Base-by-base conservation (phyloP, 108 stramenopile species). In the Cyclotella atomus region DNA sequence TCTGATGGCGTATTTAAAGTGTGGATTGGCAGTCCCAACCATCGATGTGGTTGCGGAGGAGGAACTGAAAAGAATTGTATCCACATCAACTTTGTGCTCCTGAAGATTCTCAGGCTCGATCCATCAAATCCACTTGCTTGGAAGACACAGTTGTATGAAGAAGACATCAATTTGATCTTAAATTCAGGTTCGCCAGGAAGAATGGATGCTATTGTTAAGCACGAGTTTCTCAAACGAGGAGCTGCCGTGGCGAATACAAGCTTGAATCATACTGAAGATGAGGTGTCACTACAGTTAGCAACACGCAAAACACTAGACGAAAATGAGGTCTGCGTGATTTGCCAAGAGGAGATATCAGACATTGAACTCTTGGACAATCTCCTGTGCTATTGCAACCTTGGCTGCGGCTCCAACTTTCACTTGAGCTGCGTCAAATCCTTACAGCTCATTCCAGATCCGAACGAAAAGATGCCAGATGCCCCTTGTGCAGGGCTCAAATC, bases 221-320 rank as follows among this genome's bases (percentile, higher is more conserved):
- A 56, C 49, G 55, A 25, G 23, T 69, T 69, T 30, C 68, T 69
- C 6, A 69, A 35, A 33, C 52, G 27, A 67, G 66, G 68, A 56
- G 54, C 46, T 43, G 55, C 54, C 23, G 56, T 35, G 49, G 3
- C 34, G 14, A 53, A 50, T 17, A 12, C 49, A 21, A 65, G 27
- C 9, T 25, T 24, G 29, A 21, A 53, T 6, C 20, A n/a, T 20
- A 19, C 33, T 24, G 44, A 30, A 7, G 1, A 28, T 23, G 20
- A 14, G 2, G 47, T 32, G 55, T 28, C 33, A 25, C n/a, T 5
- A 30, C 15, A 28, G 9, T 27, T 28, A 29, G 38, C 45, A 24
- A 35, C 68, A 15, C 53, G 41, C 16, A 69, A 43, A 43, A 38
- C 49, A 50, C 28, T 69, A 3, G 68, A 41, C 2, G 12, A 44